phyloP scores from a whole-genome alignment of 2,329 filamentous ascomycete species.

The Nemania abortiva region DNA sequence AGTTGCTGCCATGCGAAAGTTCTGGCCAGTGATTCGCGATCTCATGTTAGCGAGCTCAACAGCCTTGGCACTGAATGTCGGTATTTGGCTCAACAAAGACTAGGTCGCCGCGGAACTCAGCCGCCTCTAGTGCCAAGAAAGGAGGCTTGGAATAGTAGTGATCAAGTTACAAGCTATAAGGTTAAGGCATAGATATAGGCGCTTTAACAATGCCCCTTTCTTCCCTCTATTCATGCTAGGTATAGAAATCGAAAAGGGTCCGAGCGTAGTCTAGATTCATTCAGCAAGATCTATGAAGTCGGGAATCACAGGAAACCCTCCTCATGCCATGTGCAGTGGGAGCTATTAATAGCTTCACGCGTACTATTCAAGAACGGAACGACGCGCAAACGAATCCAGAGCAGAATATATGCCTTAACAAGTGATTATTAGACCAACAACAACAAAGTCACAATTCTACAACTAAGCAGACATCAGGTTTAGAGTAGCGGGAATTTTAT shows the following conservation, averaged over 20 bases:
- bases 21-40: background rate
- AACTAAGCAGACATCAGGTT: background rate
- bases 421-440: background rate
- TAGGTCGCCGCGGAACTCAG: conserved; percentile 19
- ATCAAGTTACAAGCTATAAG: background rate
- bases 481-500: background rate
- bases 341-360: background rate
- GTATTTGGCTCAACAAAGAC: conserved; percentile 14
- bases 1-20: background rate
- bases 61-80: conserved; percentile 6
- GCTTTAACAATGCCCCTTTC: background rate
- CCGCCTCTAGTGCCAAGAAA: conserved; percentile 19
- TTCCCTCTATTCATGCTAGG: background rate
- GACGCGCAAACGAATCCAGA: background rate
- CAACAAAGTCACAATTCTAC: background rate
- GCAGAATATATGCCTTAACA: background rate
- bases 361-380: too few species aligned
- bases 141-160: background rate
- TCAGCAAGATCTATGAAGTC: background rate
- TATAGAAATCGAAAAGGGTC: background rate
- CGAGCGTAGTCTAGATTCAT: background rate
- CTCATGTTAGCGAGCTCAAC: conserved; percentile 2
- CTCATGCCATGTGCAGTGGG: background rate
- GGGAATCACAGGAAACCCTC: background rate
- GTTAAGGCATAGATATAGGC: background rate